Base-by-base conservation (phyloP, 495 filamentous ascomycete species). In the Daldinia concentrica region DNA sequence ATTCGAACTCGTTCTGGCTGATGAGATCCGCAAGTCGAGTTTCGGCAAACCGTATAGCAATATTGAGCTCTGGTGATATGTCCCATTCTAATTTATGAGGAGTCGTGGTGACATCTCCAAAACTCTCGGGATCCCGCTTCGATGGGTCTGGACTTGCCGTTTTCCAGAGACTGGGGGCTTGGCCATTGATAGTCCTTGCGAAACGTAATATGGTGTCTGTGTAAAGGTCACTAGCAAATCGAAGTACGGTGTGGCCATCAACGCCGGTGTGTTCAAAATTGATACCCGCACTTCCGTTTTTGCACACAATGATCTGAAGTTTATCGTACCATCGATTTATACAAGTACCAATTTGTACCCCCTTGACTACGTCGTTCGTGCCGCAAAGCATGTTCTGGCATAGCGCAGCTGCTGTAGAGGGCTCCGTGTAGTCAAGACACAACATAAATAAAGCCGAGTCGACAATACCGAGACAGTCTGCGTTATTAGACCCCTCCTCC, bases 261-360 rank as follows among this genome's bases (percentile, higher is more conserved):
- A 99, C 95, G 71, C 96, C 96, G 0, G 95, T 99, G 78, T 99
- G 95, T 78, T 99, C 95, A 70, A 98, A 98, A 80, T 99, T 99
- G 88, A 99, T 98, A 29, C 95, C 95, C 0, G 95, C 95, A 68
- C 91, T 95, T 9, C 95, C 95, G 81, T 98, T 99, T 83, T 97
- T 96, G 86, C 96, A 98, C 41, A 99, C 95, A 61, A 99, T 99
- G 68, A 99, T 98, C 78, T 99, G 95, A 27, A 99, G 87, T 80
- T 99, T 99, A 80, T 99, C 95, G 75, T 99, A 99, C 95, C 95
- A 99, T 59, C 95, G 86, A 78, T 99, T 99, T 14, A 95, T 97
- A 80, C 95, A 99, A 36, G 95, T 99, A 22, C 95, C 95, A 36
- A 97, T 92, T 80, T 99, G 95, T 5, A 99, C 92, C 14, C 95